Evolutionary conservation across 345 rosid genomes (phyloP).

Genomic region (Mallotus nudiflorus): DNA sequence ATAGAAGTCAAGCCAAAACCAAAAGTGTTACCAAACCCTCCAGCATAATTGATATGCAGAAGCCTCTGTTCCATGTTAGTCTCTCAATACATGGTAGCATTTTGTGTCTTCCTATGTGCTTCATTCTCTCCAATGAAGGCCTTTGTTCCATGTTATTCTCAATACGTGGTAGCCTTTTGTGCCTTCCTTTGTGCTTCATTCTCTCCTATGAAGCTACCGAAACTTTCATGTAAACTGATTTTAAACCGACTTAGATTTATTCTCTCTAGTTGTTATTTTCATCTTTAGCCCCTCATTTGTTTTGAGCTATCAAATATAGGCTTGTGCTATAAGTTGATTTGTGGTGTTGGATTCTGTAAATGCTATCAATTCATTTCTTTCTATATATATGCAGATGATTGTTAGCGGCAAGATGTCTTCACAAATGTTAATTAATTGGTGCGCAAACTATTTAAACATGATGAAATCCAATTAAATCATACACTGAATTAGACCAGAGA

Average conservation of each 20-base stretch:
- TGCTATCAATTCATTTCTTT: not conserved
- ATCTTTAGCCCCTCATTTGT: not conserved
- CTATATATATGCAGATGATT: not conserved
- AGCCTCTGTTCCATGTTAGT: not conserved
- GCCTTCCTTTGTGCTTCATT: slow-evolving; percentile 26
- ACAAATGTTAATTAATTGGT: no score
- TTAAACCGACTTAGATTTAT: not conserved
- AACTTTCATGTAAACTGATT: not conserved
- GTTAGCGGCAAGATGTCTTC: no score
- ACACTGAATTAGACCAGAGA: no score
- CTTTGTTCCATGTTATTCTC: no score
- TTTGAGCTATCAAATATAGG: not conserved
- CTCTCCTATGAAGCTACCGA: slow-evolving; percentile 15
- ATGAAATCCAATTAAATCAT: no score
- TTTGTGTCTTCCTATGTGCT: no score
- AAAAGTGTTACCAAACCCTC: slow-evolving; percentile 74
- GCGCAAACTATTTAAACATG: no score
- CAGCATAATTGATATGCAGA: slow-evolving; percentile 35
- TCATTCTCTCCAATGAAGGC: no score
- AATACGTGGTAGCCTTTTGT: not conserved
- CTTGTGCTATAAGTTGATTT: not conserved
- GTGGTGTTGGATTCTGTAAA: slow-evolving; percentile 2
- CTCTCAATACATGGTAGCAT: not conserved
- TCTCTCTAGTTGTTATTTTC: not conserved
- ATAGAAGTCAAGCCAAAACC: slow-evolving; percentile 98